Evolutionary conservation across 768 basidiomycete species (phyloP).

Genomic region (Ramaria sp.): DNA sequence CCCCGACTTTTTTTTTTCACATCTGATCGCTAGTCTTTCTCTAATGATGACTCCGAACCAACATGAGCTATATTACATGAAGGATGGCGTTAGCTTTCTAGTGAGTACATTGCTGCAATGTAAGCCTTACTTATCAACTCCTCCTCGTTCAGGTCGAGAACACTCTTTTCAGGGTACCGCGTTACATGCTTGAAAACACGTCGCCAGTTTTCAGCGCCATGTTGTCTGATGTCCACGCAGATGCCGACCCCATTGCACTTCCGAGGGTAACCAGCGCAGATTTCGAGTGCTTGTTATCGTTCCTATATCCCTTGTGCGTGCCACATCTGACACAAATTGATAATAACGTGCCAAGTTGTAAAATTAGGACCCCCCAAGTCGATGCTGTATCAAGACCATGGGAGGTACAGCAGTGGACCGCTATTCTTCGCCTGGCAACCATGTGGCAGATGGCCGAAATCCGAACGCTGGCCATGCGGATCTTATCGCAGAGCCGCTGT

Average conservation of each 20-base stretch:
- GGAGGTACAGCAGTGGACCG: constrained; percentile 38
- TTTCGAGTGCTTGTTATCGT: constrained; percentile 35
- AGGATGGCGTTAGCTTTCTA: background rate
- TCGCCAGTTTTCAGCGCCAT: constrained; percentile 35
- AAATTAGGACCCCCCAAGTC: background rate
- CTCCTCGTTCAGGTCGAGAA: constrained; percentile 38
- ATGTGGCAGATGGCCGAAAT: constrained; percentile 28
- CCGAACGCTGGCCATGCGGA: background rate
- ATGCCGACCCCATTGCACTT: constrained; percentile 22
- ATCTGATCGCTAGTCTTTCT: background rate
- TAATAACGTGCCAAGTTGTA: background rate
- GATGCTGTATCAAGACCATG: background rate
- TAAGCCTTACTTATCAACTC: background rate
- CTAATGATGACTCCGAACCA: background rate
- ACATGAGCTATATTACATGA: background rate
- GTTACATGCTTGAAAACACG: constrained; percentile 55
- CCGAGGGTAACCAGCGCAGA: constrained; percentile 17
- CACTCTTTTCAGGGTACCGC: constrained; percentile 44
- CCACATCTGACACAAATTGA: background rate
- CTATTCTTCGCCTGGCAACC: constrained; percentile 42
- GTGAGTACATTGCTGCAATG: background rate
- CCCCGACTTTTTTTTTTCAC: no score
- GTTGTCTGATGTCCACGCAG: constrained; percentile 20
- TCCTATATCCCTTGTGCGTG: constrained; percentile 46
- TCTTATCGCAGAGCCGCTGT: background rate